These are phyloP conservation scores for Drechslera avenae DNA, from an alignment of 2,329 filamentous ascomycete species.

Conservation along the genomic window DNA sequence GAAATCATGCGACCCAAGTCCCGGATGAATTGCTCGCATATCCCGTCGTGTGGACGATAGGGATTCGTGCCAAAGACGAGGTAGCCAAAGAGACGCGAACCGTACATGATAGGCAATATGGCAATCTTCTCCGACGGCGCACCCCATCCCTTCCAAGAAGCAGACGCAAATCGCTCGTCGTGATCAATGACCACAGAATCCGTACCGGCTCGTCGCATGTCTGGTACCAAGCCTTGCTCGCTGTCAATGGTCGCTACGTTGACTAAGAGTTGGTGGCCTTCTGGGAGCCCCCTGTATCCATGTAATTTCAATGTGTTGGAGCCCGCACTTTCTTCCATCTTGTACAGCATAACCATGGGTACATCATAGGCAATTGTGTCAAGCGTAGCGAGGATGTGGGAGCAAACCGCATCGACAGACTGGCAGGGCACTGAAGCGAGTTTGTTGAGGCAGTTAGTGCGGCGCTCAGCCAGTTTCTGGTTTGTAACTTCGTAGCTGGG, in stretches of 20 bases:
- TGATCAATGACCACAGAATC: constrained; percentile 29
- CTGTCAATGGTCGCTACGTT: constrained; percentile 29
- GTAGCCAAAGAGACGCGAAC: constrained; percentile 32
- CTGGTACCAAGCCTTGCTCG: constrained; percentile 34
- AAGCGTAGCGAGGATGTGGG: constrained; percentile 38
- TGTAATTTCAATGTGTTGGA: constrained; percentile 25
- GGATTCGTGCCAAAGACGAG: constrained; percentile 46
- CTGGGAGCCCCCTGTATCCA: constrained; percentile 37
- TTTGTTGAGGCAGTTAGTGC: constrained; percentile 39
- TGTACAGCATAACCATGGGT: constrained; percentile 40
- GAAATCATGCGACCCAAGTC: constrained; percentile 42
- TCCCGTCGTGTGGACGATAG: constrained; percentile 38
- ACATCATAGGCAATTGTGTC: constrained; percentile 36
- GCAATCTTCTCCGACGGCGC: constrained; percentile 32
- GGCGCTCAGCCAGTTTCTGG: constrained; percentile 39
- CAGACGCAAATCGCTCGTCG: constrained; percentile 38
- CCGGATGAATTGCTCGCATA: constrained; percentile 40
- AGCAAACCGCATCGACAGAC: constrained; percentile 25
- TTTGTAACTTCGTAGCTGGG: constrained; percentile 39
- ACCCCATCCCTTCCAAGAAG: constrained; percentile 38
- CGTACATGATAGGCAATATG: constrained; percentile 35
- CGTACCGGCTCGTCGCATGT: constrained; percentile 33
- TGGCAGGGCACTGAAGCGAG: constrained; percentile 36
- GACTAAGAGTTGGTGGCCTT: constrained; percentile 34
- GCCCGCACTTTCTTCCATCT: constrained; percentile 17